Evolutionary conservation across 371 early-diverging fungal genomes (phyloP), one percentile per base, ranked within the genome.

Genomic region (Nematocida homosporus): DNA sequence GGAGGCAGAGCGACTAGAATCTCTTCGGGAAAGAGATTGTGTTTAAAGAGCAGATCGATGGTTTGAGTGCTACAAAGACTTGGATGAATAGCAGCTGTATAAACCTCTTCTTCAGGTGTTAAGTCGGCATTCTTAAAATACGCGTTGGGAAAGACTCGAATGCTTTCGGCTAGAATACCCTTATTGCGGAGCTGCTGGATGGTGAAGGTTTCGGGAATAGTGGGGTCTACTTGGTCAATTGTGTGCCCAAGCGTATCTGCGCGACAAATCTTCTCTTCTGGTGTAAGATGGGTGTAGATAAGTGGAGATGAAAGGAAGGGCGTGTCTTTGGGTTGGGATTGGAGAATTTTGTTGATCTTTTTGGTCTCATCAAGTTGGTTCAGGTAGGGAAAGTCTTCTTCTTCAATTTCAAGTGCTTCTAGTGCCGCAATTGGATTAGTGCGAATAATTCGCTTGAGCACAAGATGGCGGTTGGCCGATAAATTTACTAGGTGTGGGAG

Each of bases 21-120:
- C 52, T 72, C 57, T 32, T 32, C 50, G 30, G 54, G 27, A 38
- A 72, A 72, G 3, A 72, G 29, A 20, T 48, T 50, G 37, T 72
- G n/a, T 51, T 61, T 48, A 18, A 72, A 27, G 23, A 72, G 38
- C 6, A 61, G n/a, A 37, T 72, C 75, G 20, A 72, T 57, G 5
- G 52, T 48, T n/a, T 35, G 20, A 8, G 25, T 20, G 27, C 53
- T 61, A 35, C 42, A 23, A 23, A 61, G 32, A 5, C 16, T 5
- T 10, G 60, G 47, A 47, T 72, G 75, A 40, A 42, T 16, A 3
- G 75, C 13, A 0, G 51, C 57, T 23, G 54, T 38, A 35, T 61
- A 72, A 40, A 72, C 37, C 8, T 57, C 29, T 47, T 61, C 63
- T 25, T 72, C 75, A 20, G 40, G 23, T 0, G 23, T 38, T n/a